Evolutionary conservation across 2,329 filamentous ascomycete genomes (phyloP).

Genomic region (Ambrosiella beaveri): DNA sequence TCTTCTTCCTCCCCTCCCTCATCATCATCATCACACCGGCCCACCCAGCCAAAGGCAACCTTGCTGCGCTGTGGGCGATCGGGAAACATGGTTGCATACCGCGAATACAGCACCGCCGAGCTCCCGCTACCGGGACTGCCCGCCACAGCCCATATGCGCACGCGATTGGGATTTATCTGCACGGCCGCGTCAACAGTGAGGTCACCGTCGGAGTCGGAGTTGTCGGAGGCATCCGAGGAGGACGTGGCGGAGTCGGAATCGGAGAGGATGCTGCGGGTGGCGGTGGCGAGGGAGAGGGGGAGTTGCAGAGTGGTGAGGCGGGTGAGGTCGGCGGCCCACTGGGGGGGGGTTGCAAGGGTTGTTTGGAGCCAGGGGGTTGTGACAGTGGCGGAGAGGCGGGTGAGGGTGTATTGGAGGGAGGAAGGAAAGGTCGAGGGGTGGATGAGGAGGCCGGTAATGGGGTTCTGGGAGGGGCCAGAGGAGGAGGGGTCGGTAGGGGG

Average conservation of each 20-base stretch:
- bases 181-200: slow-evolving; percentile 18
- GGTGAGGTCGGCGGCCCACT: slow-evolving; percentile 32
- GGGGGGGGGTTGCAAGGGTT: slow-evolving; percentile 17
- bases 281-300: slow-evolving; percentile 29
- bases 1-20: not conserved
- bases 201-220: slow-evolving; percentile 13
- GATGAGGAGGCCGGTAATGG: slow-evolving; percentile 32
- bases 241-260: slow-evolving; percentile 17
- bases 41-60: slow-evolving; percentile 21
- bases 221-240: not conserved
- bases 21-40: not conserved
- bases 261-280: slow-evolving; percentile 22
- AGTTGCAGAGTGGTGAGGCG: slow-evolving; percentile 28
- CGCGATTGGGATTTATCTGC: slow-evolving; percentile 31
- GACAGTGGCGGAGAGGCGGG: slow-evolving; percentile 34
- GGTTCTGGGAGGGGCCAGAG: slow-evolving; percentile 21
- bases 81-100: slow-evolving; percentile 30
- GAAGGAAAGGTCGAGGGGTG: slow-evolving; percentile 19
- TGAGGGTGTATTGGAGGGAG: slow-evolving; percentile 32
- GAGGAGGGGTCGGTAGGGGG: slow-evolving; percentile 17
- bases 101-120: slow-evolving; percentile 33
- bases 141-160: slow-evolving; percentile 36
- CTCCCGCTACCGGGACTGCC: slow-evolving; percentile 33
- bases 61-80: slow-evolving; percentile 25
- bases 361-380: slow-evolving; percentile 35